These are phyloP conservation scores for Lepidium sativum DNA, from an alignment of 345 rosid genomes.

Conservation along the genomic window DNA sequence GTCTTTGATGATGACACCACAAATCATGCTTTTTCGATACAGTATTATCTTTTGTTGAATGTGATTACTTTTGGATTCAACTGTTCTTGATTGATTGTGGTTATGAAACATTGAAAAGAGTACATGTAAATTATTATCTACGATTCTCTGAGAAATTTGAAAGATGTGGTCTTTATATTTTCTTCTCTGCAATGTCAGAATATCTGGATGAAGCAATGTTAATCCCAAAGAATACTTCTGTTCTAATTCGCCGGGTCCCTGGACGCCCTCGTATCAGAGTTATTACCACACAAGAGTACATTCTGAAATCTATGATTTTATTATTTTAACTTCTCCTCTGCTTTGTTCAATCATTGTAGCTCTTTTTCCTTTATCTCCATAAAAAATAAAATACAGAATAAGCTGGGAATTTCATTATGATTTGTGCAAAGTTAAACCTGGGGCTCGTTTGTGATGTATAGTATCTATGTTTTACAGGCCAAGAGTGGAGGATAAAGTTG, in stretches of 20 bases:
- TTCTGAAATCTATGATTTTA: slow-evolving; percentile 20
- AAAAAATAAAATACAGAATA: background rate
- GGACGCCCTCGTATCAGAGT: slow-evolving; percentile 91
- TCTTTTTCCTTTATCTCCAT: background rate
- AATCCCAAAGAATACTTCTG: slow-evolving; percentile 95
- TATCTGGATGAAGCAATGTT: slow-evolving; percentile 87
- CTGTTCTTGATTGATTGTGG: background rate
- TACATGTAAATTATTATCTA: background rate
- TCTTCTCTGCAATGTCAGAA: slow-evolving; percentile 68
- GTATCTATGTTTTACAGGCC: slow-evolving; percentile 40
- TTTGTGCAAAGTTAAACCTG: background rate
- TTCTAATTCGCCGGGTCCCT: slow-evolving; percentile 93
- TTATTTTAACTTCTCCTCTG: slow-evolving; percentile 23
- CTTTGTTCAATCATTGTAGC: background rate
- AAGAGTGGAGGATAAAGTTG: slow-evolving; percentile 45
- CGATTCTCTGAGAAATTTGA: background rate
- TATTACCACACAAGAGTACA: slow-evolving; percentile 73
- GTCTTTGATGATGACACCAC: background rate
- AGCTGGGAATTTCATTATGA: background rate
- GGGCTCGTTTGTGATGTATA: background rate
- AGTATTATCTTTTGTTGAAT: background rate
- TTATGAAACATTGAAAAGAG: background rate
- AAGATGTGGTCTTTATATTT: background rate
- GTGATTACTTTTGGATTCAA: background rate
- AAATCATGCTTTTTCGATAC: background rate